phyloP scores from a whole-genome alignment of 495 filamentous ascomycete genomes.

The Hypoxylon perforatum region DNA sequence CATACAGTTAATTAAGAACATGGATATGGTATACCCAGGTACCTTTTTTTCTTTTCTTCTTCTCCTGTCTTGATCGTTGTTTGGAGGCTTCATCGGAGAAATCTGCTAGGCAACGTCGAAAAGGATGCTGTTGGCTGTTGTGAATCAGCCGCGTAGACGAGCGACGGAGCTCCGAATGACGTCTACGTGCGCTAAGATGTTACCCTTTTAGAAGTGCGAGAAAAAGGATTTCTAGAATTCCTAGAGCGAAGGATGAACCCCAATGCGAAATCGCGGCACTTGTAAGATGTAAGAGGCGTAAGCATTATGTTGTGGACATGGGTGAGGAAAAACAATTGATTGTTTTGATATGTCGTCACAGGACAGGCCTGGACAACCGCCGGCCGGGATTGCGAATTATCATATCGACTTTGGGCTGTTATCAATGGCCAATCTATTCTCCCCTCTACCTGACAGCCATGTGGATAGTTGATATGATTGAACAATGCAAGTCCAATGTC shows the following conservation, averaged over 20 bases:
- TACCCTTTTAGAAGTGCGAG: slow-evolving; percentile 18
- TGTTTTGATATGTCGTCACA: not conserved
- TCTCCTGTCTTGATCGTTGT: too few relatives aligned
- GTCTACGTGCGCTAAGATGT: slow-evolving; percentile 9
- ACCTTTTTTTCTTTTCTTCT: too few relatives aligned
- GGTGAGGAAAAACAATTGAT: not conserved
- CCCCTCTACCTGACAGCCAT: not conserved
- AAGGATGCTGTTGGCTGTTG: slow-evolving; percentile 8
- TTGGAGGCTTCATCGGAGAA: not conserved
- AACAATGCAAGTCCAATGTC: not conserved
- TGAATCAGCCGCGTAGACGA: slow-evolving; percentile 1
- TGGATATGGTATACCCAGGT: too few relatives aligned
- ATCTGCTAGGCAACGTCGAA: not conserved
- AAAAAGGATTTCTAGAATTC: slow-evolving; percentile 9
- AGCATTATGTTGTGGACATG: not conserved
- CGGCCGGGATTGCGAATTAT: not conserved
- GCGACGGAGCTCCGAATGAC: slow-evolving; percentile 15
- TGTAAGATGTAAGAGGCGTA: not conserved
- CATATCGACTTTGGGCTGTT: not conserved
- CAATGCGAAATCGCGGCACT: not conserved
- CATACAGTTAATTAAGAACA: slow-evolving; percentile 3
- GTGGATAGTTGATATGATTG: not conserved
- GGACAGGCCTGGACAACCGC: not conserved
- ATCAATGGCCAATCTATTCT: not conserved
- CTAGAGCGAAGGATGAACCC: slow-evolving; percentile 13